Base-by-base conservation (phyloP, 257 asterid genomes). In the Plantago major region DNA sequence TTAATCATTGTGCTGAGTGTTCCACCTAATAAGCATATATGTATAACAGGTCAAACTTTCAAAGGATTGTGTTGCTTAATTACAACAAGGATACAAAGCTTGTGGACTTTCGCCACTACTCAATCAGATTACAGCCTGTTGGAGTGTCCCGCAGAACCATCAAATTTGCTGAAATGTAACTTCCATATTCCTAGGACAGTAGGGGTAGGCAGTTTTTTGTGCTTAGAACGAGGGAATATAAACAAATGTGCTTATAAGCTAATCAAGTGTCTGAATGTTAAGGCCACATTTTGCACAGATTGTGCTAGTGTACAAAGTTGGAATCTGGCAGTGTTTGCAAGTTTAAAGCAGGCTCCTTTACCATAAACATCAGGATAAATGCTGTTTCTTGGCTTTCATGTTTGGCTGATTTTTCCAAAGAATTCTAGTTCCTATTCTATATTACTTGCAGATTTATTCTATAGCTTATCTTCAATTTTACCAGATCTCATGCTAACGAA, bases 81-180 rank as follows among this genome's bases (percentile, higher is more conserved):
- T 93, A 93, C 78, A 79, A 93, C 80, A 87, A 87, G 71, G 95
- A 87, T 60, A 89, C 94, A 5, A 87, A 87, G 70, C 87, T 76
- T 57, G 81, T 93, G 70, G 99, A 93, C 70, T 83, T 89, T 61
- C 84, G 97, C 46, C 97, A 93, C 71, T 89, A 85, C 76, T 93
- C 99, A 10, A 76, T 93, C 74, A 83, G 94, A 78, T 77, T 89
- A 76, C 97, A 89, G 77, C 99, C 99, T 54, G 71, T 89, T 63
- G 97, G 90, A n/a, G 94, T 89, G 44, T 83, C 97, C 2, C 88
- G 94, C 99, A 87, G 81, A 87, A 78, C 67, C 99, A 81, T 68
- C 82, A 87, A 67, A 94, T 83, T 70, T 5, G 17, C 50, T 19
- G 50, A 26, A 19, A 40, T 15, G 10, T 14, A 40, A 26, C 16